A percentile compares a stretch with the other conserved stretches of the same genome.
phyloP scores from a whole-genome alignment of 129 eudicot species.

The Pulicaria dysenterica region DNA sequence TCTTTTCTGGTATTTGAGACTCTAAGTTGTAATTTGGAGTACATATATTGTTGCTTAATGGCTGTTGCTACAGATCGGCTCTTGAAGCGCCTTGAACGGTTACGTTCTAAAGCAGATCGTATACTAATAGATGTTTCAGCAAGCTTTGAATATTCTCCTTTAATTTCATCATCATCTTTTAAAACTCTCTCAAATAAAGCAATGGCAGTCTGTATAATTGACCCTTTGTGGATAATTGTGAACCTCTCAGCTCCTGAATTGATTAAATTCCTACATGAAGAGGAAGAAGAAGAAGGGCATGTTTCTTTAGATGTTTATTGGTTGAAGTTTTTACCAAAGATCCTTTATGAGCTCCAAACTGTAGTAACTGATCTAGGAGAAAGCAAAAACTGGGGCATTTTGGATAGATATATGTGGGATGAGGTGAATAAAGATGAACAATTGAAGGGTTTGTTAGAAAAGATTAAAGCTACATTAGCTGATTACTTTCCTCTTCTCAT shows the following conservation, averaged over 20 bases:
- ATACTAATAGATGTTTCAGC: constrained; percentile 15
- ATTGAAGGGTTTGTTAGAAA: constrained; percentile 19
- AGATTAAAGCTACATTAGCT: constrained; percentile 15
- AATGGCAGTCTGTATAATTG: constrained; percentile 31
- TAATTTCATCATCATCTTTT: constrained; percentile 8
- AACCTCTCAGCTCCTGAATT: constrained; percentile 35
- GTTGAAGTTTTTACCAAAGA: constrained; percentile 30
- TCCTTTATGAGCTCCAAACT: constrained; percentile 32
- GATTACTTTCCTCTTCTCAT: constrained; percentile 28
- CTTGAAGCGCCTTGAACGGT: constrained; percentile 25
- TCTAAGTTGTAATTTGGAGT: constrained; percentile 6
- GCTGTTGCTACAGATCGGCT: constrained; percentile 28
- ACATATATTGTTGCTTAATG: constrained; percentile 5
- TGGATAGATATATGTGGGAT: constrained; percentile 22
- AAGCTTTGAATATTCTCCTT: background rate
- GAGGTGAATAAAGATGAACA: constrained; percentile 28
- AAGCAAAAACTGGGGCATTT: background rate
- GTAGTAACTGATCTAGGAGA: constrained; percentile 18
- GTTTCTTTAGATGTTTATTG: constrained; percentile 24
- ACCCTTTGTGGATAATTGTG: constrained; percentile 31
- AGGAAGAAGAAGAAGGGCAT: constrained; percentile 23
- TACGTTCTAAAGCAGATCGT: constrained; percentile 27
- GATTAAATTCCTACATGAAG: constrained; percentile 26
- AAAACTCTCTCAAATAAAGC: constrained; percentile 34
- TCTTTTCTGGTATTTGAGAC: background rate